Conservation (phyloP, 2,329 filamentous ascomycete genomes). For the Pseudofabraea citricarpa region DNA sequence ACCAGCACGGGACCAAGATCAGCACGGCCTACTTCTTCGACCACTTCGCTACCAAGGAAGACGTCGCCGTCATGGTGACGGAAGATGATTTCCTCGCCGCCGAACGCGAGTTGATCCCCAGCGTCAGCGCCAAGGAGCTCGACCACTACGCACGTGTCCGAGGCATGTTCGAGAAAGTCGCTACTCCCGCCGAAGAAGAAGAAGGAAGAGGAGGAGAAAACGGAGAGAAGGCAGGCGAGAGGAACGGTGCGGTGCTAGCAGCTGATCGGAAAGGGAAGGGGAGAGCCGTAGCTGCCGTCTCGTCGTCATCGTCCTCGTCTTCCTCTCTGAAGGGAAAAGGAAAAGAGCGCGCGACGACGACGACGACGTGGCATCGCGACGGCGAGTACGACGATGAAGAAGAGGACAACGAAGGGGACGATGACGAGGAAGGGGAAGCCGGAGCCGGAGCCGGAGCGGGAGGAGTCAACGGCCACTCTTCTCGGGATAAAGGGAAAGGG, state of each 20-base stretch:
- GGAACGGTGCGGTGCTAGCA: neutral
- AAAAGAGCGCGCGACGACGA: slow-evolving; percentile 25
- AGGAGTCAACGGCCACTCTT: slow-evolving; percentile 8
- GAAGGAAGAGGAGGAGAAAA: slow-evolving; percentile 25
- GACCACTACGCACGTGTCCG: slow-evolving; percentile 86
- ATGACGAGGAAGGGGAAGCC: slow-evolving; percentile 7
- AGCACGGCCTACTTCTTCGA: slow-evolving; percentile 96
- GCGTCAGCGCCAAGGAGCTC: slow-evolving; percentile 87
- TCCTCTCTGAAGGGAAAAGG: slow-evolving; percentile 11
- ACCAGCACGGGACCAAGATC: slow-evolving; percentile 35
- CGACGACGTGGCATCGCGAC: slow-evolving; percentile 29
- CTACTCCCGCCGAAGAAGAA: slow-evolving; percentile 14
- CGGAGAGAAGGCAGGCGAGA: neutral
- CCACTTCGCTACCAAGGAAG: slow-evolving; percentile 76
- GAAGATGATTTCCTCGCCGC: slow-evolving; percentile 85
- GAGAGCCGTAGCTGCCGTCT: slow-evolving; percentile 8
- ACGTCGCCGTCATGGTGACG: slow-evolving; percentile 81
- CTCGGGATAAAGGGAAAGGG: slow-evolving; percentile 50
- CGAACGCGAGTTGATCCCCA: slow-evolving; percentile 81
- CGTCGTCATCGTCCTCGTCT: too few species aligned
- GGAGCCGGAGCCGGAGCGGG: slow-evolving; percentile 6
- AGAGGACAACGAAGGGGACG: slow-evolving; percentile 22
- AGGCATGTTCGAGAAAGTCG: slow-evolving; percentile 69
- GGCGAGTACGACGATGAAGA: slow-evolving; percentile 27
- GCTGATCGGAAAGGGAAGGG: slow-evolving; percentile 4